These are phyloP conservation scores for Ambispora gerdemannii DNA, from an alignment of 192 early-diverging fungal species.

Conservation along the genomic window DNA sequence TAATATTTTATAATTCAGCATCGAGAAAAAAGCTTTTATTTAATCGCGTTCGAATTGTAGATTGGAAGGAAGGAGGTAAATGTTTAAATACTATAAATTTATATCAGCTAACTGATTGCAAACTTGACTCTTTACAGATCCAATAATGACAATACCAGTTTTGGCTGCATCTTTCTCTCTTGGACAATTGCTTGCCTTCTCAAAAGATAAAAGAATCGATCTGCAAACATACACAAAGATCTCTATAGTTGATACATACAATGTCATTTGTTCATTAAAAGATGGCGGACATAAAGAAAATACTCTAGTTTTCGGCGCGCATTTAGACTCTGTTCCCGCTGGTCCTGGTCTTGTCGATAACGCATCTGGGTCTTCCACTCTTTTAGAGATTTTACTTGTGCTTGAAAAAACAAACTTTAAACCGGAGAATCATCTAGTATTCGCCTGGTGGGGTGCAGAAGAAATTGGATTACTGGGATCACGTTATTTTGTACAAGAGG, in stretches of 20 bases:
- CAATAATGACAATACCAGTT: conserved; percentile 53
- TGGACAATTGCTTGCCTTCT: conserved; percentile 44
- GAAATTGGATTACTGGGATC: conserved; percentile 68
- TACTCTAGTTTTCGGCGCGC: conserved; percentile 61
- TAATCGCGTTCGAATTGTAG: conserved; percentile 52
- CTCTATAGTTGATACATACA: conserved; percentile 59
- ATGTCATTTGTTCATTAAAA: conserved; percentile 55
- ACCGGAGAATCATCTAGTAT: conserved; percentile 58
- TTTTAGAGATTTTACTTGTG: conserved; percentile 59
- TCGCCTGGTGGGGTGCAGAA: conserved; percentile 76
- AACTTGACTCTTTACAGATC: conserved; percentile 5
- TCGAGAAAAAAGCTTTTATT: conserved; percentile 44
- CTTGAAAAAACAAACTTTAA: conserved; percentile 43
- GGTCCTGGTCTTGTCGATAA: conserved; percentile 74
- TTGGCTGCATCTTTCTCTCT: conserved; percentile 56
- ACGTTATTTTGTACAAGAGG: conserved; percentile 52
- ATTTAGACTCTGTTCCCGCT: conserved; percentile 65
- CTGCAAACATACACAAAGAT: conserved; percentile 51
- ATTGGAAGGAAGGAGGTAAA: conserved; percentile 64
- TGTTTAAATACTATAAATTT: too few species aligned
- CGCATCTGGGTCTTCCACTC: conserved; percentile 56
- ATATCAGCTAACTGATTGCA: too few species aligned
- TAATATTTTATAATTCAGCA: conserved; percentile 55
- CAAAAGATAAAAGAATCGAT: conserved; percentile 33
- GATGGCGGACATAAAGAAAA: conserved; percentile 42